A percentile compares a stretch with the other conserved stretches of the same genome.
Evolutionary conservation across 169 alveolate species (phyloP).

Genomic region (Plasmodium coatneyi): DNA sequence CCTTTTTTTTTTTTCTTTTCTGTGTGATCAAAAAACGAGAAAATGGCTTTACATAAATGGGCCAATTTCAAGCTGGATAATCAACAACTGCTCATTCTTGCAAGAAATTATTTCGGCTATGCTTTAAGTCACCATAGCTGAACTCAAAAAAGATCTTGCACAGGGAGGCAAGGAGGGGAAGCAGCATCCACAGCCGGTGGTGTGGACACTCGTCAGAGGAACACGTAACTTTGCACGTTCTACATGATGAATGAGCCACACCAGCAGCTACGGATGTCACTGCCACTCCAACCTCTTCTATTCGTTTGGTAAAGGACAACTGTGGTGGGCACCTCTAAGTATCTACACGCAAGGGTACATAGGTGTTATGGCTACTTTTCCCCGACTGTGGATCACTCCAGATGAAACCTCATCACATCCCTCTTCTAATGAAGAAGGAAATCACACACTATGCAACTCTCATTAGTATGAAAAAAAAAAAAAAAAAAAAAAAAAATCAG

Average conservation of each 20-base stretch:
- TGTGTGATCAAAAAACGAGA: constrained; percentile 67
- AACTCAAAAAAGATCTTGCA: constrained; percentile 72
- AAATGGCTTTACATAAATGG: neutral
- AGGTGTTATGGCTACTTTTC: neutral
- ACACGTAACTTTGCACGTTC: neutral
- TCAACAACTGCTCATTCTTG: constrained; percentile 28
- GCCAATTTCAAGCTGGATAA: constrained; percentile 71
- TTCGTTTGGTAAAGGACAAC: neutral
- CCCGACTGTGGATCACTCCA: neutral
- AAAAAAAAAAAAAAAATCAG: constrained; percentile 46
- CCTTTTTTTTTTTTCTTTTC: neutral
- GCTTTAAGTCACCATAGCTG: neutral
- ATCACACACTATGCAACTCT: neutral
- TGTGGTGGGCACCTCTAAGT: neutral
- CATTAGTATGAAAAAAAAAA: neutral
- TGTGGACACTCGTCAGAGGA: neutral
- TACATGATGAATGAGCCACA: neutral
- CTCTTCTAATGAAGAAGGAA: neutral
- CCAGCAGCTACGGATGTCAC: too few species aligned
- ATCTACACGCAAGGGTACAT: neutral
- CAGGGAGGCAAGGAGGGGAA: neutral
- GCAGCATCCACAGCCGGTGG: neutral
- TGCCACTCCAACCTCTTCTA: neutral
- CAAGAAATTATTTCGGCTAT: constrained; percentile 68
- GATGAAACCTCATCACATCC: neutral